Evolutionary conservation across 352 stramenopile species (phyloP).

Genomic region (Phytophthora vignae): DNA sequence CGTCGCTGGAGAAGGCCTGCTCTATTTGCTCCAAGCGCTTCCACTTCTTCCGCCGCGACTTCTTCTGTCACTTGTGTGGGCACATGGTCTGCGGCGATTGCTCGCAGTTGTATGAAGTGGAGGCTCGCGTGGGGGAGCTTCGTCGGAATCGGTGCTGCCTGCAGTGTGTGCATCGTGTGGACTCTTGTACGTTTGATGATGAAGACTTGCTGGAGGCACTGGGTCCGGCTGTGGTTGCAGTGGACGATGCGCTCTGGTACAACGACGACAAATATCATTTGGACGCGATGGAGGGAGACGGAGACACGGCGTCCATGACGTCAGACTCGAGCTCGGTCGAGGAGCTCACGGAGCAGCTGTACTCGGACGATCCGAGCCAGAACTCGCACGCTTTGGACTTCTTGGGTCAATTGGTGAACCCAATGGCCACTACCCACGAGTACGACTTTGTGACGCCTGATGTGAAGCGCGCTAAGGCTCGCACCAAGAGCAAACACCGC

Average conservation of each 20-base stretch:
- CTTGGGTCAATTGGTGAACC: conserved; percentile 50
- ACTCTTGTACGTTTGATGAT: conserved; percentile 56
- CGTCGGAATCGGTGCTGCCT: conserved; percentile 52
- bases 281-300: conserved; percentile 29
- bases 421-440: conserved; percentile 7
- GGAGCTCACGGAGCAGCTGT: conserved; percentile 49
- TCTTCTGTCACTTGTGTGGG: conserved; percentile 60
- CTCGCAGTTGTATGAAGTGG: conserved; percentile 51
- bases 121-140: conserved; percentile 45
- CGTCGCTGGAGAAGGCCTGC: conserved; percentile 39
- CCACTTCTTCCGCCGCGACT: conserved; percentile 46
- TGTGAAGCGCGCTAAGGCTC: conserved; percentile 18
- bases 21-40: conserved; percentile 53
- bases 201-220: conserved; percentile 54
- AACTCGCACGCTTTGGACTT: conserved; percentile 56
- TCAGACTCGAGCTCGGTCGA: conserved; percentile 47
- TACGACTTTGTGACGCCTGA: conserved; percentile 36
- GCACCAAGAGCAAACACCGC: conserved; percentile 19
- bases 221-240: conserved; percentile 51
- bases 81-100: conserved; percentile 52
- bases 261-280: conserved; percentile 47
- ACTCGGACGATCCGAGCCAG: conserved; percentile 48
- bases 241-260: conserved; percentile 58
- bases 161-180: conserved; percentile 54
- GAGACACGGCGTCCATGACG: conserved; percentile 46